These are phyloP conservation scores for Ascoidea asiatica DNA, from an alignment of 805 yeast species.

Conservation along the genomic window DNA sequence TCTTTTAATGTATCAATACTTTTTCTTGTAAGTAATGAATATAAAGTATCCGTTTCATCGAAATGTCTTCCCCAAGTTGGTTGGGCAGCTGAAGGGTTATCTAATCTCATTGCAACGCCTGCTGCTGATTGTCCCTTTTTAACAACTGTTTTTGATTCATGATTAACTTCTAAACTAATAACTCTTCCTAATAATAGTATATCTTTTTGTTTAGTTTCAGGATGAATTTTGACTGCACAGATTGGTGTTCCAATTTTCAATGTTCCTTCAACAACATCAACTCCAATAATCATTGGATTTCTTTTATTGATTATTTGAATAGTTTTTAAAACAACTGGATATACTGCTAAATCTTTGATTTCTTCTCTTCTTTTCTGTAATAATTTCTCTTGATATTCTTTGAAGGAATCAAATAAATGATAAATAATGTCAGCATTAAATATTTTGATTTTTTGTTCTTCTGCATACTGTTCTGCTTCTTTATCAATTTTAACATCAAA, in stretches of 20 bases:
- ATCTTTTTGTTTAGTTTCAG: slow-evolving; percentile 62
- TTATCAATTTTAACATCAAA: slow-evolving; percentile 95
- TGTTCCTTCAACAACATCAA: slow-evolving; percentile 87
- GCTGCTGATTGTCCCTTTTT: slow-evolving; percentile 94
- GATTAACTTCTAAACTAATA: slow-evolving; percentile 89
- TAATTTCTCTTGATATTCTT: slow-evolving; percentile 79
- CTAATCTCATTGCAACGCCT: slow-evolving; percentile 98
- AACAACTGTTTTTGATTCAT: slow-evolving; percentile 63
- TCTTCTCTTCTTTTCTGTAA: slow-evolving; percentile 86
- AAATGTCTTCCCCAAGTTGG: slow-evolving; percentile 99
- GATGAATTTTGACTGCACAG: slow-evolving; percentile 83
- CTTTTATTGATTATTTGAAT: slow-evolving; percentile 95
- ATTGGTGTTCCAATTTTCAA: slow-evolving; percentile 90
- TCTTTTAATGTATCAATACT: slow-evolving; percentile 96
- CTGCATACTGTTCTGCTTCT: slow-evolving; percentile 97
- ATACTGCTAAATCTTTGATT: slow-evolving; percentile 76
- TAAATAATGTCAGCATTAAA: slow-evolving; percentile 95
- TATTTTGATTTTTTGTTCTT: slow-evolving; percentile 79
- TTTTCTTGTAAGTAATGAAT: slow-evolving; percentile 80
- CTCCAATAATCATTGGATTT: slow-evolving; percentile 99
- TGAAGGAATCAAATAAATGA: slow-evolving; percentile 90
- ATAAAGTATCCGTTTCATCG: slow-evolving; percentile 80
- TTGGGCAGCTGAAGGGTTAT: slow-evolving; percentile 81
- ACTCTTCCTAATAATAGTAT: slow-evolving; percentile 74
- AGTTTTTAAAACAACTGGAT: slow-evolving; percentile 92